A percentile compares a stretch with the other conserved stretches of the same genome.
These are phyloP conservation scores for Eucalyptus pauciflora DNA, from an alignment of 345 rosid genomes.

Conservation along the genomic window DNA sequence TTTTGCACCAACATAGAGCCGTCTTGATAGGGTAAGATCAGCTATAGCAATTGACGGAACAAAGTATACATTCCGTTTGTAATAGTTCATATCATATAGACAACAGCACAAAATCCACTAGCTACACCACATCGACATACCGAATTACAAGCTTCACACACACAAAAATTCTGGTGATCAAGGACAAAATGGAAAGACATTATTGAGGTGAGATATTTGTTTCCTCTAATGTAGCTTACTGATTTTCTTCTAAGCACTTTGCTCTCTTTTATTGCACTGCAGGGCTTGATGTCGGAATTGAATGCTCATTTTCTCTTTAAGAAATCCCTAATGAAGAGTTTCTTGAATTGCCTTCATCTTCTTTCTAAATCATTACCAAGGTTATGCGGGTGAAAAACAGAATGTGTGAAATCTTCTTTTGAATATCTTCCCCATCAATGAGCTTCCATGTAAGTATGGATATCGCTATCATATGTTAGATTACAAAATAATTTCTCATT, in stretches of 20 bases:
- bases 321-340: not conserved
- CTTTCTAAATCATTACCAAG: not conserved
- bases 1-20: not conserved
- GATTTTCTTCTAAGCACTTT: not conserved
- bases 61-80: not conserved
- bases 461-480: not conserved
- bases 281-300: not conserved
- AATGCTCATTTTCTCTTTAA: not conserved
- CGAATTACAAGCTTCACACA: not conserved
- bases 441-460: not conserved
- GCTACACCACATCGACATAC: not conserved
- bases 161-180: no score
- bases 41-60: no score
- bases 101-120: not conserved
- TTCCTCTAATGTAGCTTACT: accelerated
- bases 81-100: not conserved
- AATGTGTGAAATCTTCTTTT: not conserved
- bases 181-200: not conserved
- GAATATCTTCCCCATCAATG: not conserved
- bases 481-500: not conserved
- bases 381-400: not conserved
- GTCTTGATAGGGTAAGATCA: not conserved
- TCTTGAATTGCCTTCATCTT: not conserved
- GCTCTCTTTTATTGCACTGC: not conserved
- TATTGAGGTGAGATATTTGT: not conserved